These are phyloP conservation scores for Prinsepia uniflora DNA, from an alignment of 306 rosid genomes.

Conservation along the genomic window DNA sequence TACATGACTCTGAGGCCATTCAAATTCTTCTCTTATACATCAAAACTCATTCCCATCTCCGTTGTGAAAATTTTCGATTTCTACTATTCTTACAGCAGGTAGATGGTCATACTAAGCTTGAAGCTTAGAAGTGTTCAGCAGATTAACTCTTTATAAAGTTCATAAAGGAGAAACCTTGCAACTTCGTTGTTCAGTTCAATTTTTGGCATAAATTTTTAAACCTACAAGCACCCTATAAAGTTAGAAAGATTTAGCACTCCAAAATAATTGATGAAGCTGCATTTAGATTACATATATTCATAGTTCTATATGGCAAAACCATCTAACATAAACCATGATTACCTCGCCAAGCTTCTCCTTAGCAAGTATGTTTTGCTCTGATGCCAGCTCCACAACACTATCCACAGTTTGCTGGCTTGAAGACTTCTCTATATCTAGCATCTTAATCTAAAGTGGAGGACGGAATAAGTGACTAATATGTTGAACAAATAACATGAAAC, in stretches of 20 bases:
- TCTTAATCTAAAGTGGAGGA: constrained; percentile 52
- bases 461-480: constrained; percentile 14
- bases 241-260: not conserved
- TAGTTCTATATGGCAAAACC: constrained; percentile 6
- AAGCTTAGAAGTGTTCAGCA: not conserved
- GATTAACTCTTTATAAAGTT: too few relatives aligned
- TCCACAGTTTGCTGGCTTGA: constrained; percentile 76
- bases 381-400: constrained; percentile 64
- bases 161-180: not conserved
- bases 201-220: not conserved
- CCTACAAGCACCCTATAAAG: not conserved
- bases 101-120: not conserved
- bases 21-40: too few relatives aligned
- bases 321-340: constrained; percentile 20
- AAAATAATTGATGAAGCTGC: not conserved
- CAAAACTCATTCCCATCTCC: not conserved
- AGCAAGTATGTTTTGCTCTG: constrained; percentile 62
- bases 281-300: not conserved
- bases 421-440: constrained; percentile 68
- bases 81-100: not conserved
- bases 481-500: constrained; percentile 1
- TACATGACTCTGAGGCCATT: too few relatives aligned
- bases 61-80: not conserved
- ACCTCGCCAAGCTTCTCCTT: constrained; percentile 73
- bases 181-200: not conserved